A percentile compares a stretch with the other conserved stretches of the same genome.
These are phyloP conservation scores for Phytophthora ohioensis DNA, from an alignment of 352 stramenopile genomes.

Conservation along the genomic window DNA sequence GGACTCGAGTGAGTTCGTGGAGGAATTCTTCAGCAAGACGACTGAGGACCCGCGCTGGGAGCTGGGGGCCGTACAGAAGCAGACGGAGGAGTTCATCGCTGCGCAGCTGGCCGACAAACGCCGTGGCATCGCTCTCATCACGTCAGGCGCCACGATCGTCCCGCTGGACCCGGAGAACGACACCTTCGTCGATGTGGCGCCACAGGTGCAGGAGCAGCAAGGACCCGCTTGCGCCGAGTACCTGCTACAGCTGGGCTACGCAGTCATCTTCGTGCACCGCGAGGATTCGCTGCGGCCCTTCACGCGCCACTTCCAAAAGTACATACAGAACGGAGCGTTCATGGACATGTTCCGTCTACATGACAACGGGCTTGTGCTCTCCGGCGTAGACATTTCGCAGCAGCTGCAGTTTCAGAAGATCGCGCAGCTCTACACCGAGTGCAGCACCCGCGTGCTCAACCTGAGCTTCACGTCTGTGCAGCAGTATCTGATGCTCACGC, in stretches of 20 bases:
- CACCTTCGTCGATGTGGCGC: conserved; percentile 80
- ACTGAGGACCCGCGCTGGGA: conserved; percentile 67
- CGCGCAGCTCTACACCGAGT: conserved; percentile 61
- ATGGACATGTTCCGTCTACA: conserved; percentile 82
- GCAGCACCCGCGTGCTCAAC: conserved; percentile 76
- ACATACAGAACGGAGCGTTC: conserved; percentile 82
- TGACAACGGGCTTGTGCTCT: conserved; percentile 66
- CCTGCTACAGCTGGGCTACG: conserved; percentile 80
- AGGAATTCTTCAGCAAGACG: conserved; percentile 86
- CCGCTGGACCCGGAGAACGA: conserved; percentile 69
- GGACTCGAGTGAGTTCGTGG: conserved; percentile 79
- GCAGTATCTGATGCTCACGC: conserved; percentile 82
- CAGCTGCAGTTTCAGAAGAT: conserved; percentile 78
- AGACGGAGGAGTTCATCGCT: conserved; percentile 67
- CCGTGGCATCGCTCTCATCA: conserved; percentile 84
- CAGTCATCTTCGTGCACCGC: conserved; percentile 84
- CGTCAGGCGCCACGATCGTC: conserved; percentile 80
- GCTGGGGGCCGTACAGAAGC: conserved; percentile 45
- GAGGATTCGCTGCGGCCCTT: conserved; percentile 84
- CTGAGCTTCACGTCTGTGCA: conserved; percentile 84
- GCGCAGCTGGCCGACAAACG: conserved; percentile 62
- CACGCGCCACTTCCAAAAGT: conserved; percentile 86
- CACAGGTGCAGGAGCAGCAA: conserved; percentile 79
- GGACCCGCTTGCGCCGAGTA: conserved; percentile 83
- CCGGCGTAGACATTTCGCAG: conserved; percentile 71